These are phyloP conservation scores for Penicillium angulare DNA, from an alignment of 495 filamentous ascomycete genomes.

Conservation along the genomic window DNA sequence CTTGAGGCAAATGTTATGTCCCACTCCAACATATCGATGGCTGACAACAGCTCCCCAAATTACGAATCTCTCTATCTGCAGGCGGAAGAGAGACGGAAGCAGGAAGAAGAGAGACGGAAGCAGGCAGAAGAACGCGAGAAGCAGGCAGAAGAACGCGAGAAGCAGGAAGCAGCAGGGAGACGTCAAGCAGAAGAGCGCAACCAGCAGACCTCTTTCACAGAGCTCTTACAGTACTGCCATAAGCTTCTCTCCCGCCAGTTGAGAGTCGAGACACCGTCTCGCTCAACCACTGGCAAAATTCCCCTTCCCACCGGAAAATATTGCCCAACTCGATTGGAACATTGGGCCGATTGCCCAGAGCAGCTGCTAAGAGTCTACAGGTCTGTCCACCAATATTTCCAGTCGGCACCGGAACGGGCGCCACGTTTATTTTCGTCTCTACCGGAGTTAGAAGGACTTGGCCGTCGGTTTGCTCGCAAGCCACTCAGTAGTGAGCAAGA, in stretches of 20 bases:
- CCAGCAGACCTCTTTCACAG: conserved; percentile 32
- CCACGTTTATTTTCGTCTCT: conserved; percentile 21
- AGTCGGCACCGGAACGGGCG: conserved; percentile 13
- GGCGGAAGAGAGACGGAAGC: not conserved
- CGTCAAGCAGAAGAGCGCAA: conserved; percentile 4
- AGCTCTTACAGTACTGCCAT: conserved; percentile 34
- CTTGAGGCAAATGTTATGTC: no score
- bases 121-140: conserved; percentile 7
- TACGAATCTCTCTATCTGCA: conserved; percentile 12
- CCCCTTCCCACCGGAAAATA: conserved; percentile 15
- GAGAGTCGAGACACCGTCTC: conserved; percentile 20
- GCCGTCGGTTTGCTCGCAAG: conserved; percentile 7
- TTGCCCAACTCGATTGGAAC: conserved; percentile 1
- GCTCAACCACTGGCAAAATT: conserved; percentile 32
- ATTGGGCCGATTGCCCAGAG: not conserved
- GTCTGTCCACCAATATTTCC: conserved; percentile 21
- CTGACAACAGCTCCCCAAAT: conserved; percentile 7
- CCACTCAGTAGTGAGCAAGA: conserved; percentile 32
- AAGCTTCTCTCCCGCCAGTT: conserved; percentile 27
- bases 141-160: not conserved
- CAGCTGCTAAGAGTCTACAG: not conserved
- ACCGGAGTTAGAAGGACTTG: conserved; percentile 18
- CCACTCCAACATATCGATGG: conserved; percentile 2
- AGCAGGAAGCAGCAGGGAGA: not conserved
- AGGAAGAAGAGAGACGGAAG: conserved; percentile 2